Base-by-base conservation (phyloP, 2,329 filamentous ascomycete genomes). In the Trichoderma hamatum region DNA sequence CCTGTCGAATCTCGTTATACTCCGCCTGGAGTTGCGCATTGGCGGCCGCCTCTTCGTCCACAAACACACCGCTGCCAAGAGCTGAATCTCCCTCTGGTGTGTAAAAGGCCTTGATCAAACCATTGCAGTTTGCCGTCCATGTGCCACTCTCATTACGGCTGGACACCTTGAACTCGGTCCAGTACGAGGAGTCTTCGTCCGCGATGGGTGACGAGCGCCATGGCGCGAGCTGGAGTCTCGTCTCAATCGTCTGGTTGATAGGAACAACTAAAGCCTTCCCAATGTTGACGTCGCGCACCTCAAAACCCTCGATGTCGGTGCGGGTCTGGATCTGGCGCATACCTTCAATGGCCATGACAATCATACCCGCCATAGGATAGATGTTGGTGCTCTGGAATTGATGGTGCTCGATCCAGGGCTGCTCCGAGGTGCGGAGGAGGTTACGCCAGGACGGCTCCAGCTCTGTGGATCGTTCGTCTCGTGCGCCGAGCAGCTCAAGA, bases 401-500 rank as follows among this genome's bases (percentile, higher is more conserved):
- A 63, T 84, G 81, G 62, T 82, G 77, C 5, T 68, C 58, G 2
- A 84, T 68, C 82, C 82, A 69, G 7, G 66, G 66, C 51, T 68
- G 66, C 39, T 68, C 66, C 5, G 68, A 68, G 3, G 73, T 49
- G 19, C 70, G 60, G 3, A 77, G 56, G 19, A 73, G 26, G 55
- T 75, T 72, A 16, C 72, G 68, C 72, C 72, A 76, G 2, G 71
- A 70, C 9, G 73, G 72, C 60, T 75, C 72, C 6, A 72, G 70
- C 13, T 65, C 65, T 46, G 73, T 74, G 52, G 70, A 74, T 16
- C 71, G 71, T 3, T 69, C 64, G 1, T 73, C 74, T 0, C 71
- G 72, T 1, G 75, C 70, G 2, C 82, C 82, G 3, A 83, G 72
- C 0, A 84, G 73, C 66, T 83, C 81, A 55, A 82, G 79, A 0